These are phyloP conservation scores for Striga hermonthica DNA, from an alignment of 305 asterid genomes.

Conservation along the genomic window DNA sequence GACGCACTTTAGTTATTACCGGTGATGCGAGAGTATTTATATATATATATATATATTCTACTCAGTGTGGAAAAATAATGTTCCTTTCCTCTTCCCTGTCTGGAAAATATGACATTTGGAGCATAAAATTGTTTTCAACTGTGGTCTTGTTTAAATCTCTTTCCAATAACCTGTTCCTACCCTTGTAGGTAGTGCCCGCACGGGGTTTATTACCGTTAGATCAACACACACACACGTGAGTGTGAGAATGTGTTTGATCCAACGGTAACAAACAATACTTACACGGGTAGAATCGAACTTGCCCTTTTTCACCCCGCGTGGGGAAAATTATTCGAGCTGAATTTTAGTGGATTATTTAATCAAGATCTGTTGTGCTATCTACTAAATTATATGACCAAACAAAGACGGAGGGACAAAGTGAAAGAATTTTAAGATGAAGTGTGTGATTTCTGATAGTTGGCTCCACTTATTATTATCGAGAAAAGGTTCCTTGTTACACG, in stretches of 20 bases:
- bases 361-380: no score
- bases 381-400: background rate
- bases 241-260: no score
- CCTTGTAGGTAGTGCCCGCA: no score
- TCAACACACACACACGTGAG: no score
- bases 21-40: background rate
- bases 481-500: slow-evolving; percentile 21
- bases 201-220: no score
- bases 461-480: slow-evolving; percentile 5
- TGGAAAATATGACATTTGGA: slow-evolving; percentile 32
- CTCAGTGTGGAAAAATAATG: slow-evolving; percentile 28
- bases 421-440: background rate
- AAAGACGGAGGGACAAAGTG: background rate
- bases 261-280: no score
- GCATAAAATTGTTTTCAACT: slow-evolving; percentile 36
- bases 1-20: background rate
- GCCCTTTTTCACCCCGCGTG: no score
- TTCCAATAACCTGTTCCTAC: no score
- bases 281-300: no score
- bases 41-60: slow-evolving; percentile 26
- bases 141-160: no score
- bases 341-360: no score
- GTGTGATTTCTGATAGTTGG: slow-evolving; percentile 13
- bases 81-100: slow-evolving; percentile 42
- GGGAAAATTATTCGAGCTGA: no score